phyloP scores from a whole-genome alignment of 305 asterid genomes.

The Coffea humblotiana region DNA sequence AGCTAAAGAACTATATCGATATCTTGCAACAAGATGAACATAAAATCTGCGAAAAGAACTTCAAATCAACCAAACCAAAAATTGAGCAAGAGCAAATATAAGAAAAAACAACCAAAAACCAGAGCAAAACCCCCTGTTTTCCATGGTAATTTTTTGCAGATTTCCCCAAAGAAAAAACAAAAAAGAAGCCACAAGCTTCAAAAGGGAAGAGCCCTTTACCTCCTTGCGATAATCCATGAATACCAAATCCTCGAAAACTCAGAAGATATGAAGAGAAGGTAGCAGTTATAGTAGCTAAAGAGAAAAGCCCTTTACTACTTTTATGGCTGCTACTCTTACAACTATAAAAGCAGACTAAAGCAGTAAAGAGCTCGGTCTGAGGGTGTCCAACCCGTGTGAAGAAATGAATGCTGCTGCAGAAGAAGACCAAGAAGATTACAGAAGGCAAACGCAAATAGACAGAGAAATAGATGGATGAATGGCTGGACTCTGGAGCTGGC shows the following conservation, averaged over 20 bases:
- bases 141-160: conserved; percentile 1
- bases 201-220: conserved; percentile 23
- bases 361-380: background rate
- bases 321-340: background rate
- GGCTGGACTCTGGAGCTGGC: background rate
- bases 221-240: conserved; percentile 40
- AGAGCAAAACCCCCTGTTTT: background rate
- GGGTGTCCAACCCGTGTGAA: background rate
- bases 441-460: background rate
- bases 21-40: background rate
- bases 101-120: background rate
- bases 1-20: background rate
- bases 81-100: background rate
- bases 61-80: background rate
- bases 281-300: background rate
- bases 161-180: background rate
- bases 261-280: background rate
- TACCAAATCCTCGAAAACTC: conserved; percentile 1
- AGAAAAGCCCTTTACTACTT: background rate
- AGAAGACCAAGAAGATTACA: background rate
- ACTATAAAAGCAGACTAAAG: background rate
- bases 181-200: background rate
- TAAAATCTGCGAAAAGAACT: background rate
- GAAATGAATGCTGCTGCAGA: background rate
- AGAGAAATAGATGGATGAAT: background rate